Evolutionary conservation across 2,329 filamentous ascomycete species (phyloP), one percentile per base, ranked within the genome.

Genomic region (Epichloe baconii): DNA sequence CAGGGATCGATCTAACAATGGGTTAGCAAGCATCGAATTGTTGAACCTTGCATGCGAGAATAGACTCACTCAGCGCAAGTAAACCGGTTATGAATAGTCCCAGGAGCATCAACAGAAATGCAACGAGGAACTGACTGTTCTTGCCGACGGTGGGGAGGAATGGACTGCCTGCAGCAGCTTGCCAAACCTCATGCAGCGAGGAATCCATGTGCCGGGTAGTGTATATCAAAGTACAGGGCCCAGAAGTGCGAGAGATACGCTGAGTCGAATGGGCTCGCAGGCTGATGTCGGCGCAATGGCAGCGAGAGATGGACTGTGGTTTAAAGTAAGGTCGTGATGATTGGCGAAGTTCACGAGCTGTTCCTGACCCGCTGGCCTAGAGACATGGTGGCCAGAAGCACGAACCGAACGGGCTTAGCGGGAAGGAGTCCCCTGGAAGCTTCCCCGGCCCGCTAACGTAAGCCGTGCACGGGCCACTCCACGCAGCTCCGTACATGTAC

Each of bases 61-160:
- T 79, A 62, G 78, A 97, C 91, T 95, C 61, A 97, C 91, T 95
- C 61, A 97, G 72, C 44, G 88, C 85, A 64, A 97, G 97, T 55
- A 88, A 71, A 48, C 85, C 86, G 38, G 83, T 85, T 53, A 94
- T 72, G 51, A 83, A 66, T 57, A 95, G 63, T 68, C 87, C 87
- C 54, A 83, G 64, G 34, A 88, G 64, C 54, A 96, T 76, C 54
- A 96, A 77, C 51, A 75, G 66, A 70, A 90, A 91, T 63, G 82
- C 90, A 58, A 95, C 74, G 59, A 79, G 71, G 73, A 96, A 93
- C 61, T 97, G 93, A 66, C 74, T 82, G 64, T 82, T 79, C 74
- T 97, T 97, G 67, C 79, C 78, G 62, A 97, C 72, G 52, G 81
- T 66, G 55, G 91, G 89, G 61, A 83, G 71, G 73, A 93, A 97